Base-by-base conservation (phyloP, 2,329 filamentous ascomycete genomes). In the Nannizzia gypsea region DNA sequence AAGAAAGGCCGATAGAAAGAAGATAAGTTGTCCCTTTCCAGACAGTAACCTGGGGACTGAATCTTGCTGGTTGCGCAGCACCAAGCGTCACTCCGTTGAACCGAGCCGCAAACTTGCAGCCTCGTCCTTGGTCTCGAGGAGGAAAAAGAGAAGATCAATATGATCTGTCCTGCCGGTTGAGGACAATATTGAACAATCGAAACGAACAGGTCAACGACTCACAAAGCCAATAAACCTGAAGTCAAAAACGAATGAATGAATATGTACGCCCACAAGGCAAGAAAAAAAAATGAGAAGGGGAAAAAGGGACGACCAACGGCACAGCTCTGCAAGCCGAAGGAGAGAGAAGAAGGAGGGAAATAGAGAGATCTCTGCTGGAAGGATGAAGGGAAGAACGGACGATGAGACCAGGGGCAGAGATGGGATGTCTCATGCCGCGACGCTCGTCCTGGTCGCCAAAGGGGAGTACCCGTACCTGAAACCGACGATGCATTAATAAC, bases 321-420 rank as follows among this genome's bases (percentile, higher is more conserved):
- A 54, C 48, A 54, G 48, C 31, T 26, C 31, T 54, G 48, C 48
- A 17, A 24, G 31, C 46, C 38, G 36, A 61, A 58, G 61, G 61
- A 62, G 62, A 63, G 50, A 57, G 62, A 66, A 6, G 61, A 34
- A 31, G 52, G 42, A 57, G 58, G 60, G 34, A 59, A 44, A 46
- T 50, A 42, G 46, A 59, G 56, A 48, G 34, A 58, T 17, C 46
- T 31, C 15, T n/a, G 13, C 17, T 48, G 11, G 48, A 34, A 60
- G 44, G 34, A 34, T 34, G 31, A 56, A 59, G 34, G 22, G 61
- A 56, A 11, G 31, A 11, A 34, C 31, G 31, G 31, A 34, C 31
- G 56, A 52, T n/a, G 55, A 48, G 36, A 56, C 54, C 54, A 57
- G 55, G 38, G 34, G 38, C 55, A 57, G 55, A 57, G 55, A 57